Base-by-base conservation (phyloP, 306 rosid species). In the Lagenaria siceraria region DNA sequence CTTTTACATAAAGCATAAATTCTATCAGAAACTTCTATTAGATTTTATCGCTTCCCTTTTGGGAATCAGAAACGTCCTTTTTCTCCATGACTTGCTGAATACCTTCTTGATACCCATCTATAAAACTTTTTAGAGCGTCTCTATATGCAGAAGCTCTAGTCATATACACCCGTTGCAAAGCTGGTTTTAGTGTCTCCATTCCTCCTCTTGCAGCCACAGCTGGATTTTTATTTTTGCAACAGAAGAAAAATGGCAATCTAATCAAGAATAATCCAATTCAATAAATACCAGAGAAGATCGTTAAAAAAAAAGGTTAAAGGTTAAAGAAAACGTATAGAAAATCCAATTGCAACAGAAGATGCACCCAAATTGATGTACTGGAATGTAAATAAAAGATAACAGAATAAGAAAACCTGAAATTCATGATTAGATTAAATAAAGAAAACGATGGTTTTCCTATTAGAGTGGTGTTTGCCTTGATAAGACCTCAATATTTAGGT, bases 131-230 rank as follows among this genome's bases (percentile, higher is more conserved):
- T 52, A 94, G 91, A 81, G 93, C 96, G 72, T 94, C 96, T 75
- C 86, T 90, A 82, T 91, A 94, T 22, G 92, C 88, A 77, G 98
- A 89, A 80, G 96, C 96, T 83, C 93, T 90, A 64, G 93, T 94
- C 98, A 94, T 89, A 83, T 91, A 94, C 43, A 91, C 76, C 38
- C 91, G 89, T 81, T 94, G 97, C 80, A 90, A 79, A 79, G 95
- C 96, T 63, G 98, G 97, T 86, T 80, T 90, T 60, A 91, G 81
- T 21, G 91, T 88, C 84, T 90, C 89, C 89, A 86, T 86, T 53
- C 89, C 89, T 74, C 87, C 96, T 81, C 91, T 87, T 10, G 97
- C 96, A 74, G 97, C 97, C 80, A 90, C 80, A 70, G 96, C 96
- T 92, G 82, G 77, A 14, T n/a, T 77, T 78, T 82, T 11, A 7